Evolutionary conservation across 2,329 filamentous ascomycete species (phyloP).

Genomic region (Proliferodiscus dingleyae): DNA sequence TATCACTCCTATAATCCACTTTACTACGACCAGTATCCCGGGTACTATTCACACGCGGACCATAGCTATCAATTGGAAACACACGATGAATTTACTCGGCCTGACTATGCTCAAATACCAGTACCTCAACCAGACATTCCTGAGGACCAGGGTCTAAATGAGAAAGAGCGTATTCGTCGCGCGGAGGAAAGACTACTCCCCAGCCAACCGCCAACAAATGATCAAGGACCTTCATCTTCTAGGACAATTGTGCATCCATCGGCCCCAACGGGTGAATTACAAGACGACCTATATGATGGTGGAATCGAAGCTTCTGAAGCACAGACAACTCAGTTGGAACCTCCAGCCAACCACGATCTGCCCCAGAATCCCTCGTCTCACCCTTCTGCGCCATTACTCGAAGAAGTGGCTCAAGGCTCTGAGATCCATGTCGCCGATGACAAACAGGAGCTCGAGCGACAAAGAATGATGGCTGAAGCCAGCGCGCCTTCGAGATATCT

Average conservation of each 20-base stretch:
- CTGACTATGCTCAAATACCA: slow-evolving; percentile 41
- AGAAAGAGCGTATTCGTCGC: slow-evolving; percentile 74
- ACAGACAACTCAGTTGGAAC: slow-evolving; percentile 14
- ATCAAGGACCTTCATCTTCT: slow-evolving; percentile 38
- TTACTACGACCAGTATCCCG: slow-evolving; percentile 25
- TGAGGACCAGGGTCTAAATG: slow-evolving; percentile 60
- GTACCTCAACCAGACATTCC: slow-evolving; percentile 56
- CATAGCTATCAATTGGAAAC: slow-evolving; percentile 29
- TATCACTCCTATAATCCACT: slow-evolving; percentile 31
- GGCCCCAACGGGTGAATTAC: slow-evolving; percentile 34
- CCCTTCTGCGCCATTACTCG: slow-evolving; percentile 22
- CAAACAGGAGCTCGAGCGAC: slow-evolving; percentile 63
- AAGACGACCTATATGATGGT: slow-evolving; percentile 50
- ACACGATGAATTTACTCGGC: slow-evolving; percentile 32
- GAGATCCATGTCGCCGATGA: slow-evolving; percentile 49
- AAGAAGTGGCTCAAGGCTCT: slow-evolving; percentile 19
- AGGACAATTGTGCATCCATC: slow-evolving; percentile 34
- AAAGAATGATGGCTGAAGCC: slow-evolving; percentile 45
- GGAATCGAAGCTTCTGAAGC: slow-evolving; percentile 34
- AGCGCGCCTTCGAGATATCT: slow-evolving; percentile 50
- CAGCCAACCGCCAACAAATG: slow-evolving; percentile 62
- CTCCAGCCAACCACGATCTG: slow-evolving; percentile 11
- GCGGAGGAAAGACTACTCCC: slow-evolving; percentile 78
- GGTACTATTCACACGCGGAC: slow-evolving; percentile 16
- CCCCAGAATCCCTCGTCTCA: neutral